Evolutionary conservation across 306 rosid genomes (phyloP).

Genomic region (Erythrophleum fordii): DNA sequence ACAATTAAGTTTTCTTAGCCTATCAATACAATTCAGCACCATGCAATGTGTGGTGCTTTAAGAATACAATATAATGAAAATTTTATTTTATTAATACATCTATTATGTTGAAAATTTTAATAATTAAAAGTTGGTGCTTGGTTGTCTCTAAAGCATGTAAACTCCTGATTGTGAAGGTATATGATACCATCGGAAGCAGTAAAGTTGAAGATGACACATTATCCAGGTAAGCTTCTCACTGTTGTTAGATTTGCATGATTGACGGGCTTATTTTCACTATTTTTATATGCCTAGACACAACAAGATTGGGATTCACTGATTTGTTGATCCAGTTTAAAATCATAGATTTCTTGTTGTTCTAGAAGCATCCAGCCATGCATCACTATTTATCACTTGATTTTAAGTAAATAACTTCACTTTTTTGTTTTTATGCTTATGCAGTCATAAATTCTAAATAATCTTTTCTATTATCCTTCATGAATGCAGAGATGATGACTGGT

Average conservation of each 20-base stretch:
- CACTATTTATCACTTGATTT: conserved; percentile 14
- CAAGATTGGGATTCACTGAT: conserved; percentile 31
- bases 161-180: conserved; percentile 68
- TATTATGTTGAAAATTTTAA: conserved; percentile 28
- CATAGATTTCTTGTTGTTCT: conserved; percentile 27
- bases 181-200: conserved; percentile 90
- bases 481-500: conserved; percentile 96
- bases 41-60: conserved; percentile 21
- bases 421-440: conserved; percentile 18
- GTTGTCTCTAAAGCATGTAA: conserved; percentile 42
- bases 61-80: conserved; percentile 9
- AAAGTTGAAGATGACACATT: conserved; percentile 77
- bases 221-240: conserved; percentile 54
- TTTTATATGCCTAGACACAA: conserved; percentile 29
- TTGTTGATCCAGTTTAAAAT: conserved; percentile 5
- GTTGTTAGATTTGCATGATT: conserved; percentile 23
- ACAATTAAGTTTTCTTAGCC: conserved; percentile 38
- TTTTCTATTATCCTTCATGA: conserved; percentile 40
- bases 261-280: conserved; percentile 24
- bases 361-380: conserved; percentile 16
- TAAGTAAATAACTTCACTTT: conserved; percentile 21
- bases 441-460: conserved; percentile 27
- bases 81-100: conserved; percentile 24
- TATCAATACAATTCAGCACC: conserved; percentile 37
- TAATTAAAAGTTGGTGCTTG: conserved; percentile 32